phyloP scores from a whole-genome alignment of 139 green algal genomes.

The Gonium pectorale region DNA sequence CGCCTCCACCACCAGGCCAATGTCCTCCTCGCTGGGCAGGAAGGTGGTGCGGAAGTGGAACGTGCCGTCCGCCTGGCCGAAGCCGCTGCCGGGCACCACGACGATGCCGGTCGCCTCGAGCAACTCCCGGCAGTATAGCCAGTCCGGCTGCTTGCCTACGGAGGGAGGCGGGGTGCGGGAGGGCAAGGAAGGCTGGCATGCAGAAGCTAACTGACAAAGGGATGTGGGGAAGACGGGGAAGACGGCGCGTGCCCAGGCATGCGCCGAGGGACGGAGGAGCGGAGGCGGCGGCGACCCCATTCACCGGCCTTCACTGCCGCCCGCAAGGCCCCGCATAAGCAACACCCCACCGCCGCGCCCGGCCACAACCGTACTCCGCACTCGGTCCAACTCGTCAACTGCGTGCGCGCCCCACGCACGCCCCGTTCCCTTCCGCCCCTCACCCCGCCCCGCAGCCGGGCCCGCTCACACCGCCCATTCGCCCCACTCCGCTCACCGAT shows the following conservation, averaged over 20 bases:
- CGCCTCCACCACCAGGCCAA: constrained; percentile 72
- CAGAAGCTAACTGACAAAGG: too few relatives aligned
- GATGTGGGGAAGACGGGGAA: too few relatives aligned
- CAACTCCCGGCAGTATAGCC: constrained; percentile 93
- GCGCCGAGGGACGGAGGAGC: too few relatives aligned
- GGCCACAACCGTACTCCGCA: too few relatives aligned
- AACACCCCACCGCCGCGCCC: too few relatives aligned
- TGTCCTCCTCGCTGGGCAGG: constrained; percentile 84
- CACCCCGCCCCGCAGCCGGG: neutral
- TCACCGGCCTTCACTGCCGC: too few relatives aligned
- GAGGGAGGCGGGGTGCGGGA: neutral
- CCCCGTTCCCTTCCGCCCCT: neutral
- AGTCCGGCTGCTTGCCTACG: constrained; percentile 91
- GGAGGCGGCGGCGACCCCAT: too few relatives aligned
- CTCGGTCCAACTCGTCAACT: too few relatives aligned
- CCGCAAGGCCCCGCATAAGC: too few relatives aligned
- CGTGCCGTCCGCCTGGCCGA: constrained; percentile 83
- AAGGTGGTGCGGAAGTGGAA: constrained; percentile 89
- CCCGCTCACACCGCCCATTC: neutral
- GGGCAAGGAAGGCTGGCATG: too few relatives aligned
- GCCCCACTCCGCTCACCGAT: constrained; percentile 5
- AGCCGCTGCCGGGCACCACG: constrained; percentile 92
- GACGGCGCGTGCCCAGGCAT: too few relatives aligned
- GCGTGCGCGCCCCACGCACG: too few relatives aligned
- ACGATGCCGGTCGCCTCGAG: constrained; percentile 93